A percentile compares a stretch with the other conserved stretches of the same genome.
phyloP scores from a whole-genome alignment of 352 stramenopile genomes.

The Phytophthora constricta region DNA sequence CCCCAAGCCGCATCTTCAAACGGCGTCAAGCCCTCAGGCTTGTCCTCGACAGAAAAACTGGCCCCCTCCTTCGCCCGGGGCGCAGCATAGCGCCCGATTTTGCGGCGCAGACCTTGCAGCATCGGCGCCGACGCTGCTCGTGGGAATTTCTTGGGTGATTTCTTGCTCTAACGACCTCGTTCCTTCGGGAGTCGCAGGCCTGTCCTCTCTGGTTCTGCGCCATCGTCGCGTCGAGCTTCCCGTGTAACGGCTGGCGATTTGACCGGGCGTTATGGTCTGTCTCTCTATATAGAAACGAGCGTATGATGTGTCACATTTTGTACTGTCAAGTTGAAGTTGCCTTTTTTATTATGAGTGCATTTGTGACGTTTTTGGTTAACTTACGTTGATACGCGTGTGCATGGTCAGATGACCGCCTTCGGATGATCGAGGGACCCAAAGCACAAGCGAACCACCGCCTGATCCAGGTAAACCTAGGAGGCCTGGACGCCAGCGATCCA shows the following conservation, averaged over 20 bases:
- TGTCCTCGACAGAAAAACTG: background rate
- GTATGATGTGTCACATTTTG: background rate
- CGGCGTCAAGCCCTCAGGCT: conserved; percentile 30
- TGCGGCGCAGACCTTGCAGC: conserved; percentile 66
- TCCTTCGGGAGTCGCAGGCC: background rate
- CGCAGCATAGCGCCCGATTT: conserved; percentile 58
- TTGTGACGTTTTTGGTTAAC: background rate
- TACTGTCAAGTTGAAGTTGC: background rate
- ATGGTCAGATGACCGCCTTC: conserved; percentile 44
- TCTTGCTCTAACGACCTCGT: background rate
- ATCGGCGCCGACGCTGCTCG: conserved; percentile 24
- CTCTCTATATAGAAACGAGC: too few relatives aligned
- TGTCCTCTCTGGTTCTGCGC: background rate
- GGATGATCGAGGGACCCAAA: conserved; percentile 47
- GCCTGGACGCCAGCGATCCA: conserved; percentile 28
- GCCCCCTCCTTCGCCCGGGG: conserved; percentile 22
- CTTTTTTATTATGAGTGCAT: background rate
- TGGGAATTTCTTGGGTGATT: background rate
- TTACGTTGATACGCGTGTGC: conserved; percentile 23
- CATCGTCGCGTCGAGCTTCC: background rate
- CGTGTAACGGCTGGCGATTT: background rate
- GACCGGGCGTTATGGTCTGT: too few relatives aligned
- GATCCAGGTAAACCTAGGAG: conserved; percentile 22
- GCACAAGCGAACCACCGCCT: conserved; percentile 24
- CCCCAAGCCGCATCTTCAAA: conserved; percentile 46